A percentile compares a stretch with the other conserved stretches of the same genome.
phyloP scores from a whole-genome alignment of 1,284 basidiomycete genomes.

The Trametes polyzona region DNA sequence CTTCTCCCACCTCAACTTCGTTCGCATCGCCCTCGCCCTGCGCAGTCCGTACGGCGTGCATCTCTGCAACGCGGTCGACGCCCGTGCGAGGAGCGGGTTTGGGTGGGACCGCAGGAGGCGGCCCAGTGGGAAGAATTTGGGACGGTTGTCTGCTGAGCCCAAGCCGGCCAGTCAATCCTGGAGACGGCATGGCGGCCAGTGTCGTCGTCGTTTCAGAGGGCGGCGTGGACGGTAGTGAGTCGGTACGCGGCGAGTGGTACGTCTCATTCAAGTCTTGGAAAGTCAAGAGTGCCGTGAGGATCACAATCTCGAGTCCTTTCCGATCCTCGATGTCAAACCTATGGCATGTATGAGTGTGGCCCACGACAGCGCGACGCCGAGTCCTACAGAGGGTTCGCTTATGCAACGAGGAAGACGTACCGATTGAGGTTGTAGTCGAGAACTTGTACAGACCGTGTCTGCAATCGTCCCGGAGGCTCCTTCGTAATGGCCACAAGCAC shows the following conservation, averaged over 20 bases:
- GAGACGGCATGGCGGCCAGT: slow-evolving; percentile 8
- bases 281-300: slow-evolving; percentile 74
- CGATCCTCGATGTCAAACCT: slow-evolving; percentile 84
- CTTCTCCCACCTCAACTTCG: slow-evolving; percentile 70
- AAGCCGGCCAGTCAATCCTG: not conserved
- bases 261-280: slow-evolving; percentile 75
- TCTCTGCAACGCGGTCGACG: slow-evolving; percentile 65
- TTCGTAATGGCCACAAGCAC: slow-evolving; percentile 82
- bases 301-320: slow-evolving; percentile 82
- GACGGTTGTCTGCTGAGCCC: slow-evolving; percentile 16
- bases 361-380: no score
- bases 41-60: slow-evolving; percentile 55
- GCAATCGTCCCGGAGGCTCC: slow-evolving; percentile 68
- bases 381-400: no score
- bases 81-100: slow-evolving; percentile 66
- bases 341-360: no score
- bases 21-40: slow-evolving; percentile 62
- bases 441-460: slow-evolving; percentile 74
- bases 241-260: slow-evolving; percentile 45
- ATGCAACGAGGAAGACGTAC: slow-evolving; percentile 11
- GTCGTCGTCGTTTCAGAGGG: slow-evolving; percentile 10
- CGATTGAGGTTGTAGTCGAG: slow-evolving; percentile 72
- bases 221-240: slow-evolving; percentile 15
- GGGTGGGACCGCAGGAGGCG: slow-evolving; percentile 53
- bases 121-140: slow-evolving; percentile 18